phyloP scores from a whole-genome alignment of 352 stramenopile species.

The Globisporangium cystogenes region DNA sequence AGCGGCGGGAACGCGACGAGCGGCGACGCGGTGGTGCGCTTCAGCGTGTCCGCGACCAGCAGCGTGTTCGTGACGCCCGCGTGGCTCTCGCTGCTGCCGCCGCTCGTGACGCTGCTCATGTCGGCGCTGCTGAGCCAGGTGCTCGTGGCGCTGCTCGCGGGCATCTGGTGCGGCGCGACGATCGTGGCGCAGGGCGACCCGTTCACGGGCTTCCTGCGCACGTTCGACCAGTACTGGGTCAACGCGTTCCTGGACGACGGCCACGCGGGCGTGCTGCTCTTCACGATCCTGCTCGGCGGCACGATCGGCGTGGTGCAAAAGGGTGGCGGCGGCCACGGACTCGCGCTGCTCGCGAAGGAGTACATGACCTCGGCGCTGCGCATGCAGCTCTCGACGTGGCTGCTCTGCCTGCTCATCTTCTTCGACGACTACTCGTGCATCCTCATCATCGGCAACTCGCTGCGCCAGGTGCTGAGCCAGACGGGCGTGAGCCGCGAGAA shows the following conservation, averaged over 20 bases:
- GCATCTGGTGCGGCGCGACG: constrained; percentile 84
- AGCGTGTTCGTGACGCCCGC: constrained; percentile 58
- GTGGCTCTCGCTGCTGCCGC: constrained; percentile 70
- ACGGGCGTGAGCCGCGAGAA: constrained; percentile 85
- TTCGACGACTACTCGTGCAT: constrained; percentile 93
- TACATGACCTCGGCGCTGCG: constrained; percentile 80
- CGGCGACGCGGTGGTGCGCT: constrained; percentile 22
- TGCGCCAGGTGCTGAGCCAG: constrained; percentile 75
- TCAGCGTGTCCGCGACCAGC: constrained; percentile 28
- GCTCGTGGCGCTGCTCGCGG: constrained; percentile 70
- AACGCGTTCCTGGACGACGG: constrained; percentile 76
- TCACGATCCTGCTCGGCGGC: constrained; percentile 86
- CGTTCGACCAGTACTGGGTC: constrained; percentile 87
- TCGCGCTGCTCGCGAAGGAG: constrained; percentile 73
- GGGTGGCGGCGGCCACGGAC: constrained; percentile 76
- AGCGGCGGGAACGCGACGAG: constrained; percentile 1
- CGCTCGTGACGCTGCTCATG: constrained; percentile 70
- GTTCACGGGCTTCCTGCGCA: constrained; percentile 70
- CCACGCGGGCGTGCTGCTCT: constrained; percentile 83
- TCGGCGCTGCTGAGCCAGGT: constrained; percentile 75
- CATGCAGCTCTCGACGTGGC: constrained; percentile 81
- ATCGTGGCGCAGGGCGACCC: constrained; percentile 78
- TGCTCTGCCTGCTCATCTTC: constrained; percentile 86
- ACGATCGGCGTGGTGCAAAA: constrained; percentile 89
- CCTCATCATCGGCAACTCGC: constrained; percentile 86